Evolutionary conservation across 2,329 filamentous ascomycete genomes (phyloP), one percentile per base, ranked within the genome.

Genomic region (Alternaria arbusti): DNA sequence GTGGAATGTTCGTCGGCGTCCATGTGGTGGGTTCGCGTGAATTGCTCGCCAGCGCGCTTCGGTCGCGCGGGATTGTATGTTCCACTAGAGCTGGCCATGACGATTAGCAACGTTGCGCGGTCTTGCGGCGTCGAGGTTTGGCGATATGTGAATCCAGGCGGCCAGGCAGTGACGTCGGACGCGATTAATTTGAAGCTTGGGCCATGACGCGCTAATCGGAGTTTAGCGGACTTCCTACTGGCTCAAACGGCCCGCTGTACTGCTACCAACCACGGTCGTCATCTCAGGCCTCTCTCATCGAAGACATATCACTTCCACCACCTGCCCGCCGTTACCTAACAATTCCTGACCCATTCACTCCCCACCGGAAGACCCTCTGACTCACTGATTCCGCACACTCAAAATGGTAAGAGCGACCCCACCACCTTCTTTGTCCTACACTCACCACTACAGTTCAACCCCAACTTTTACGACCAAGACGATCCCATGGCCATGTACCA

Each of bases 11-110:
- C 84, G 55, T 82, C 79, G 52, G 82, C 81, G 57, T 89, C 86
- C 69, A 86, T 83, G 74, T 92, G 90, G 78, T 95, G 89, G 17
- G 88, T 89, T 61, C 92, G 90, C 47, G 91, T 89, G 77, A 92
- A 96, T 72, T 90, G 88, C 82, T 97, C 94, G 72, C 90, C 92
- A 5, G 88, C 91, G 68, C 94, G 90, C 82, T 95, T 97, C 10
- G 93, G 93, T 40, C 93, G 91, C 57, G 91, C 91, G 26, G 90
- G 88, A 10, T 75, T 74, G 56, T 71, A 74, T 5, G 64, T 70
- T 26, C 68, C 70, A 17, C 70, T 71, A 1, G 74, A 74, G 61
- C 74, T 74, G 20, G 76, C 69, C 76, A 79, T 79, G 36, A 23
- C 26, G 23, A 6, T 15, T 20, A 20, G 8, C 25, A 2, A 22